Percentiles rank a stretch among this genome's conserved stretches.
These are phyloP conservation scores for Exophiala mesophila DNA, from an alignment of 2,329 filamentous ascomycete species.

Conservation along the genomic window DNA sequence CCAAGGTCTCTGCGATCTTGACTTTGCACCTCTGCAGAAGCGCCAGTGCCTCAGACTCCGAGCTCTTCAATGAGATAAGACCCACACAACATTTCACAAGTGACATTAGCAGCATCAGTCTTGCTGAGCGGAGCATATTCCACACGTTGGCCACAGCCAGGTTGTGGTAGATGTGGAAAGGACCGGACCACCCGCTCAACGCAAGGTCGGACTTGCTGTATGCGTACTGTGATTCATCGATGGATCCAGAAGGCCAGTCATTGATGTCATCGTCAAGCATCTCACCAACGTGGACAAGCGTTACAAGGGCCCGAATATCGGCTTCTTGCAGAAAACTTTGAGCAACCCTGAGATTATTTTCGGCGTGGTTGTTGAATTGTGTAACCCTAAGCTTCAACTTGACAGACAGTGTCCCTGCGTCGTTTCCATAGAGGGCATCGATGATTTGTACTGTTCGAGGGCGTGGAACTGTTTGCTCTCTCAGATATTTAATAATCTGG, in stretches of 20 bases:
- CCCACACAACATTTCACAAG: not conserved
- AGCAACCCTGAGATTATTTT: too few species aligned
- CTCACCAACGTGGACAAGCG: not conserved
- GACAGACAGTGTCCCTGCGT: not conserved
- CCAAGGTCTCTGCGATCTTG: not conserved
- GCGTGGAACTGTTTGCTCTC: not conserved
- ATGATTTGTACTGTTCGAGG: conserved; percentile 4
- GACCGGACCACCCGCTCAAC: not conserved
- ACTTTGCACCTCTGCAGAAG: not conserved
- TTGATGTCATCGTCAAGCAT: not conserved
- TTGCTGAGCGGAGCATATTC: conserved; percentile 3
- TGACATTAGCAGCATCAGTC: not conserved
- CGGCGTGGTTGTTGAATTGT: not conserved
- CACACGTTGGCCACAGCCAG: conserved; percentile 1
- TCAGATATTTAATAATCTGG: conserved; percentile 2
- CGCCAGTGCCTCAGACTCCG: not conserved
- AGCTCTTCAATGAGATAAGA: not conserved
- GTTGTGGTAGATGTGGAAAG: conserved; percentile 2
- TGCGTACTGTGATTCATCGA: not conserved
- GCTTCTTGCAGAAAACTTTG: too few species aligned
- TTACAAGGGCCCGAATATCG: not conserved
- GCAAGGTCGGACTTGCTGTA: not conserved
- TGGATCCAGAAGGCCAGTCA: not conserved
- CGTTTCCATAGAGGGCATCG: not conserved
- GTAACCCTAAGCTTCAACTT: conserved; percentile 1